Base-by-base conservation (phyloP, 345 rosid species). In the Camelina hispida region DNA sequence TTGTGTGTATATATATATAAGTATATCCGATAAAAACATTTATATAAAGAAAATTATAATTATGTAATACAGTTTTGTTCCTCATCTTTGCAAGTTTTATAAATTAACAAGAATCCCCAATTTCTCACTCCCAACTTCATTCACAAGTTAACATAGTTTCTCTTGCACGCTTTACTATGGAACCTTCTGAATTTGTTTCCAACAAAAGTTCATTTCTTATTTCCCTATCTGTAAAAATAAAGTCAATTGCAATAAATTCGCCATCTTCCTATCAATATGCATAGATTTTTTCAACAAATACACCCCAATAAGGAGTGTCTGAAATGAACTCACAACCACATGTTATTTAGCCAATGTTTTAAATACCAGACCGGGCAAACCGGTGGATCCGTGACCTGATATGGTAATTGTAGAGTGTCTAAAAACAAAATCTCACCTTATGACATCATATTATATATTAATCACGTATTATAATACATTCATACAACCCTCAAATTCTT, bases 401-500 rank as follows among this genome's bases (percentile, higher is more conserved):
- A 44, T 25, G 46, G 80, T 69, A 40, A 55, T 53, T 70, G 47
- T 63, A 16, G 35, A 44, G 16, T 35, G 18, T 62, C 66, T 44
- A 53, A 1, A 46, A 52, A 46, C 37, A 62, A 35, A 46, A 53
- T 18, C 55, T 22, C 64, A 61, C 70, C 51, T 34, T 43, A 69
- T 77, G 68, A 69, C 66, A 77, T 56, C 75, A 71, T 70, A 32
- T 75, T 50, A 58, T 54, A 47, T 50, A 72, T 56, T 56, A 53
- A 55, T 47, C 20, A 23, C 52, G 64, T 66, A 73, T 54, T 54
- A 72, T 35, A 42, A 28, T 25, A 53, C 48, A 72, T 72, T 53
- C 53, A 62, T 54, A 51, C 42, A 54, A 34, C 34, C 50, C 65
- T 22, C 40, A 62, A 5, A 53, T 61, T 58, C 17, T 48, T 71